These are phyloP conservation scores for Candida corydali DNA, from an alignment of 805 yeast genomes.

Conservation along the genomic window DNA sequence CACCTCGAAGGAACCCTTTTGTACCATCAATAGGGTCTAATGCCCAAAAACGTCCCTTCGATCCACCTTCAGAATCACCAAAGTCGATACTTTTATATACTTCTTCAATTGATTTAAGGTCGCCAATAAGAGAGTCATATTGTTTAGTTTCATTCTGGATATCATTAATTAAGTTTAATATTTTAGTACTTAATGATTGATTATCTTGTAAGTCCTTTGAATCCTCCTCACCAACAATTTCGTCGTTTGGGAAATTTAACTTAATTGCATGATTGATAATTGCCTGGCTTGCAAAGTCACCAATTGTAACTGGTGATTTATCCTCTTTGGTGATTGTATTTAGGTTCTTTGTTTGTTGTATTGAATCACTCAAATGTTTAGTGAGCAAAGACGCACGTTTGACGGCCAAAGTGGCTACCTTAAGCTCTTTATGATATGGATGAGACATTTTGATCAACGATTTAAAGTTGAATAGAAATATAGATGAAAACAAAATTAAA, in stretches of 20 bases:
- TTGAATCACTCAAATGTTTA: slow-evolving; percentile 54
- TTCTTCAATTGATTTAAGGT: slow-evolving; percentile 39
- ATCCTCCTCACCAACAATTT: slow-evolving; percentile 92
- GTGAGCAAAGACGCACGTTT: slow-evolving; percentile 81
- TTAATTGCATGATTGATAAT: slow-evolving; percentile 80
- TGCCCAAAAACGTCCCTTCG: slow-evolving; percentile 87
- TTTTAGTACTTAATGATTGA: slow-evolving; percentile 46
- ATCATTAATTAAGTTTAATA: slow-evolving; percentile 54
- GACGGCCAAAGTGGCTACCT: slow-evolving; percentile 85
- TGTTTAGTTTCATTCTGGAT: slow-evolving; percentile 45
- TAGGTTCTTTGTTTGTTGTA: slow-evolving; percentile 43
- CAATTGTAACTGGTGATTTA: slow-evolving; percentile 91
- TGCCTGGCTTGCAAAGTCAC: slow-evolving; percentile 96
- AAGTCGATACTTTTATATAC: slow-evolving; percentile 67
- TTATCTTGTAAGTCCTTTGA: slow-evolving; percentile 54
- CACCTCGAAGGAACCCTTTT: slow-evolving; percentile 90
- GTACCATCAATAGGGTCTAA: slow-evolving; percentile 98
- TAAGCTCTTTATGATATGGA: slow-evolving; percentile 59
- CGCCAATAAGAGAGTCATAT: slow-evolving; percentile 32
- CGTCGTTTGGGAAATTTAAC: slow-evolving; percentile 76
- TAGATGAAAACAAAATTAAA: slow-evolving; percentile 1
- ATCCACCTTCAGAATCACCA: slow-evolving; percentile 80
- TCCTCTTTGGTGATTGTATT: slow-evolving; percentile 76
- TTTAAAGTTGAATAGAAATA: not conserved
- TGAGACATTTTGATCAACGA: slow-evolving; percentile 12